These are phyloP conservation scores for Powellomyces hirtus DNA, from an alignment of 192 early-diverging fungal species.

Conservation along the genomic window DNA sequence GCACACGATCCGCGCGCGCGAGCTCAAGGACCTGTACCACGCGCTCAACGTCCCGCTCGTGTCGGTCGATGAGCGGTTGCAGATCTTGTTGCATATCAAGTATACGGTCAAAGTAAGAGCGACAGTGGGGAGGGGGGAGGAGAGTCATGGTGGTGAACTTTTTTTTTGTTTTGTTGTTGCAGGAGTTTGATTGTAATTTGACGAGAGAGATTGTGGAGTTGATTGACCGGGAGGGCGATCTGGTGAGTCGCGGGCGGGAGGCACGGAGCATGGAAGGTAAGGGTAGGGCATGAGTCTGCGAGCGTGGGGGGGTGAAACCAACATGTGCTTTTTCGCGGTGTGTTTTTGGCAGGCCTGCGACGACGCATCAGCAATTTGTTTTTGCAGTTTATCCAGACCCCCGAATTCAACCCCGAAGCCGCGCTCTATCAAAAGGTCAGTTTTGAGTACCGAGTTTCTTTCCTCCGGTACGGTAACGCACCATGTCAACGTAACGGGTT, in stretches of 20 bases:
- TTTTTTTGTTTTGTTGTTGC: background rate
- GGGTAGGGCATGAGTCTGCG: background rate
- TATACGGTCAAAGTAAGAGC: conserved; percentile 55
- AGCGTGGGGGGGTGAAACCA: background rate
- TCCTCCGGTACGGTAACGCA: background rate
- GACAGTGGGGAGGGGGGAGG: background rate
- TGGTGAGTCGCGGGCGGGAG: conserved; percentile 52
- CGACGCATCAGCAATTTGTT: conserved; percentile 54
- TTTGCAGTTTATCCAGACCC: conserved; percentile 59
- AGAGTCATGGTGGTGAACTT: too few species aligned
- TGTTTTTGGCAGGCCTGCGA: conserved; percentile 40
- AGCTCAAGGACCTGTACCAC: conserved; percentile 59
- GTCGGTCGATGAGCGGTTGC: conserved; percentile 56
- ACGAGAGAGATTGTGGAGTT: conserved; percentile 59
- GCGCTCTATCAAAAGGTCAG: conserved; percentile 46
- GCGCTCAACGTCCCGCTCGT: conserved; percentile 47
- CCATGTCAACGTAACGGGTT: background rate
- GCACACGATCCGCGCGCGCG: conserved; percentile 55
- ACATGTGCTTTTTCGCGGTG: too few species aligned
- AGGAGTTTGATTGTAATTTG: conserved; percentile 62
- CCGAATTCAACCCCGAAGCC: conserved; percentile 61
- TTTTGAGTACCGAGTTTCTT: background rate
- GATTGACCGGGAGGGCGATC: conserved; percentile 60
- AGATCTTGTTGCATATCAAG: conserved; percentile 62
- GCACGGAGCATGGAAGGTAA: conserved; percentile 55